Conservation (phyloP, 106 monocot species). For the Dendrobium huoshanense region DNA sequence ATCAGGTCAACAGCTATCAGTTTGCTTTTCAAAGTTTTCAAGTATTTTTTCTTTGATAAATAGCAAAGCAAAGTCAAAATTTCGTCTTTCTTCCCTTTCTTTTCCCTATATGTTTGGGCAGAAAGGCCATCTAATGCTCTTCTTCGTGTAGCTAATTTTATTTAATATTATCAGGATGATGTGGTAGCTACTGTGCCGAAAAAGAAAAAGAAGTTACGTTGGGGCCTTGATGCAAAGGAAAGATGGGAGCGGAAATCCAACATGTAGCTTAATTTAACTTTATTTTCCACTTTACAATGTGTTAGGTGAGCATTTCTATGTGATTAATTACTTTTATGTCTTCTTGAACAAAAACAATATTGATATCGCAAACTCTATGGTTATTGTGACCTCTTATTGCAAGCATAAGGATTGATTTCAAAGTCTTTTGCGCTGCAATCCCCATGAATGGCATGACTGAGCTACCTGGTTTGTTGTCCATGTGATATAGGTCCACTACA, state of each 20-base stretch:
- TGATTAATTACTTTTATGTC: neutral
- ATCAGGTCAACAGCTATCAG: neutral
- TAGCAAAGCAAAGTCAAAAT: neutral
- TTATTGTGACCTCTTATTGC: neutral
- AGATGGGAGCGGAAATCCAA: conserved; percentile 14
- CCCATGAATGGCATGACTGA: neutral
- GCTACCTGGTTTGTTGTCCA: neutral
- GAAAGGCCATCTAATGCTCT: neutral
- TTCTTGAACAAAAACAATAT: neutral
- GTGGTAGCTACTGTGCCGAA: neutral
- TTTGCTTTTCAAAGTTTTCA: neutral
- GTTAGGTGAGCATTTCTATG: neutral
- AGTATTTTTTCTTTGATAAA: neutral
- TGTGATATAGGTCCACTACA: too few species aligned
- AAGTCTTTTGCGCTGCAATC: neutral
- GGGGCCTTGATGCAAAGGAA: conserved; percentile 10
- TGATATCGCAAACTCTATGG: neutral
- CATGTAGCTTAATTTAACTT: neutral
- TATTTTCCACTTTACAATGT: neutral
- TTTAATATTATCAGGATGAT: neutral
- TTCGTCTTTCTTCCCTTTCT: neutral
- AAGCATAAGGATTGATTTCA: neutral
- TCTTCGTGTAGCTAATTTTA: neutral
- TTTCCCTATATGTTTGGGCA: neutral
- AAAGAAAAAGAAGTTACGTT: conserved; percentile 6